Percentiles rank a stretch among this genome's conserved stretches.
Conservation (phyloP, 2,329 filamentous ascomycete species). For the Lachnellula suecica region DNA sequence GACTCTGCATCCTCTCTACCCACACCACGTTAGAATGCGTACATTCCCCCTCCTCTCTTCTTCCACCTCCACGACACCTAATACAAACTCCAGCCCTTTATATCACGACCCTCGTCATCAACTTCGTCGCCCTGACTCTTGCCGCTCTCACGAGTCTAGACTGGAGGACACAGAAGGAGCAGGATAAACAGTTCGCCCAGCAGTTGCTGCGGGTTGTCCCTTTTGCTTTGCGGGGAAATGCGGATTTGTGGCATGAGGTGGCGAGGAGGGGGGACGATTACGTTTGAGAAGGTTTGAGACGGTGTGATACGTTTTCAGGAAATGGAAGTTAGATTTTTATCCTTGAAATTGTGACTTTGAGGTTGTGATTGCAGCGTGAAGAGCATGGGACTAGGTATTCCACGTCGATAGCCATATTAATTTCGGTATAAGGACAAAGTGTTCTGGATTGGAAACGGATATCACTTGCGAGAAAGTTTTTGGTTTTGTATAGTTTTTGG, state of each 20-base stretch:
- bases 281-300: neutral
- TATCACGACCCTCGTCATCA: slow-evolving; percentile 23
- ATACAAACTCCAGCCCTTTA: slow-evolving; percentile 15
- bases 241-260: slow-evolving; percentile 1
- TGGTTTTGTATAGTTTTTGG: too few relatives aligned
- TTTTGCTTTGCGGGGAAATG: slow-evolving; percentile 22
- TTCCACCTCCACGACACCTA: neutral
- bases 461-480: too few relatives aligned
- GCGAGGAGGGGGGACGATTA: neutral
- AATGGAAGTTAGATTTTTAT: too few relatives aligned
- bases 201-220: slow-evolving; percentile 18
- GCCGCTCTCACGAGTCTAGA: slow-evolving; percentile 27
- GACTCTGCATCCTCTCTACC: too few relatives aligned
- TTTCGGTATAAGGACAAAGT: too few relatives aligned
- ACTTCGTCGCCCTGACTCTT: slow-evolving; percentile 20
- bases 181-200: slow-evolving; percentile 23
- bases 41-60: too few relatives aligned
- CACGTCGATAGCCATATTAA: too few relatives aligned
- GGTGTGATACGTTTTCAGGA: neutral
- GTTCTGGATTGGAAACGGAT: too few relatives aligned
- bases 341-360: too few relatives aligned
- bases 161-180: slow-evolving; percentile 23
- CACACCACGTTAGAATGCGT: too few relatives aligned
- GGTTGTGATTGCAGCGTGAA: too few relatives aligned
- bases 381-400: too few relatives aligned